Evolutionary conservation across 2,329 filamentous ascomycete species (phyloP).

Genomic region (Zymoseptoria crescenta): DNA sequence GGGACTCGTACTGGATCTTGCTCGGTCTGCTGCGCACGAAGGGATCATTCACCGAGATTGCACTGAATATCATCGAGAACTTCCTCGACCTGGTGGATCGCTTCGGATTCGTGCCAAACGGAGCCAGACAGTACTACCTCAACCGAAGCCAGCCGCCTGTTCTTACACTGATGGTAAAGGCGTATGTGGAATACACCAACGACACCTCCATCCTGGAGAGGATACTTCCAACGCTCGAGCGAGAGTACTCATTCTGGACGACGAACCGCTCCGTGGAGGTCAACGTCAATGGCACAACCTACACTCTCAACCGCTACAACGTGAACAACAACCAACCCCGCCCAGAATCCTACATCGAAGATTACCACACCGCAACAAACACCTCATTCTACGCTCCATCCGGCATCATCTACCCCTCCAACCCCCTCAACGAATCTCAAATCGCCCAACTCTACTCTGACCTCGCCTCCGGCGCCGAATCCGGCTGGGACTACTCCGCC

Average conservation of each 20-base stretch:
- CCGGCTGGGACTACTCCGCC: conserved; percentile 54
- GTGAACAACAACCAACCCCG: conserved; percentile 59
- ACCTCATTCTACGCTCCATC: conserved; percentile 52
- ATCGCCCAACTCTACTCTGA: conserved; percentile 51
- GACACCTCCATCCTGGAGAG: conserved; percentile 54
- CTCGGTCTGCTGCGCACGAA: conserved; percentile 58
- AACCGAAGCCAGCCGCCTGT: conserved; percentile 62
- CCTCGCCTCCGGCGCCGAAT: conserved; percentile 58
- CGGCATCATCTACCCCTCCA: conserved; percentile 52
- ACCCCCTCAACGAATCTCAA: conserved; percentile 45
- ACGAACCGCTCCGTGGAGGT: conserved; percentile 53
- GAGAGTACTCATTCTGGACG: conserved; percentile 57
- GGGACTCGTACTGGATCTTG: conserved; percentile 63
- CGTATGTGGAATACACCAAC: conserved; percentile 57
- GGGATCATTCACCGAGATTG: conserved; percentile 55
- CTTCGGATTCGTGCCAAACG: conserved; percentile 61
- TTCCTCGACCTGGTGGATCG: conserved; percentile 59
- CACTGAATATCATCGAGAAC: conserved; percentile 61
- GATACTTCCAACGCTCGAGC: conserved; percentile 54
- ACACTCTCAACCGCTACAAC: conserved; percentile 52
- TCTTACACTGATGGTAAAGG: conserved; percentile 57
- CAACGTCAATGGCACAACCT: conserved; percentile 36
- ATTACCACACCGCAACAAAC: conserved; percentile 60
- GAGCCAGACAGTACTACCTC: conserved; percentile 59
- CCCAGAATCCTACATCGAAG: conserved; percentile 60